Evolutionary conservation across 345 rosid species (phyloP), one percentile per base, ranked within the genome.

Genomic region (Brassica nigra): DNA sequence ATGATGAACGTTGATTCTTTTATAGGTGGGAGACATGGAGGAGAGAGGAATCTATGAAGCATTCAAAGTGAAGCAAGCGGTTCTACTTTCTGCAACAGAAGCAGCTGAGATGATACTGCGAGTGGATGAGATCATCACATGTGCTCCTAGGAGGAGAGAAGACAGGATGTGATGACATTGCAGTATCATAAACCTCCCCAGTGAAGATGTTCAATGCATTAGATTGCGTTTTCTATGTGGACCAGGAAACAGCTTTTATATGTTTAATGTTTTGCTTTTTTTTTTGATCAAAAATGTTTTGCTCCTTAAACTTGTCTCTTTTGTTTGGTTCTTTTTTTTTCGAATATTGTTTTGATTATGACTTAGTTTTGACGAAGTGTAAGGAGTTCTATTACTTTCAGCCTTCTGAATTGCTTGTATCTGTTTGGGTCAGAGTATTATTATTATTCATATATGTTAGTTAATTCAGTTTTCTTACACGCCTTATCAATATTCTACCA

Each of bases 41-140:
- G 89, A 88, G 86, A 83, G 84, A 61, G 99, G 99, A 44, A 91
- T 93, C 76, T 91, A 86, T 15, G 99, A 95, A 84, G 74, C 99
- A 16, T 95, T 92, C 84, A 95, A 93, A 86, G 99, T 95, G 55
- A 95, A 95, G 89, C 99, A 91, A 78, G 99, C 99, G 7, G 85
- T 92, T 68, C 68, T 95, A 82, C 91, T 91, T 11, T 95, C 99
- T 4, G 99, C 99, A 64, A 95, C 99, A 1, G 99, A 95, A 86
- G 99, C 99, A 57, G 90, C 94, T 16, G 97, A 91, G 87, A 88
- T 91, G 97, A 90, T 91, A 75, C 88, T 90, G 14, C 86, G 97
- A 71, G 97, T 91, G 2, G 97, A 89, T 78, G 91, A 91, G 80
- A 91, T 88, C 75, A 91, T 91, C 70, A 90, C 91, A 23, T 90